These are phyloP conservation scores for Neofusicoccum sp. DNA, from an alignment of 2,329 filamentous ascomycete genomes.

Conservation along the genomic window DNA sequence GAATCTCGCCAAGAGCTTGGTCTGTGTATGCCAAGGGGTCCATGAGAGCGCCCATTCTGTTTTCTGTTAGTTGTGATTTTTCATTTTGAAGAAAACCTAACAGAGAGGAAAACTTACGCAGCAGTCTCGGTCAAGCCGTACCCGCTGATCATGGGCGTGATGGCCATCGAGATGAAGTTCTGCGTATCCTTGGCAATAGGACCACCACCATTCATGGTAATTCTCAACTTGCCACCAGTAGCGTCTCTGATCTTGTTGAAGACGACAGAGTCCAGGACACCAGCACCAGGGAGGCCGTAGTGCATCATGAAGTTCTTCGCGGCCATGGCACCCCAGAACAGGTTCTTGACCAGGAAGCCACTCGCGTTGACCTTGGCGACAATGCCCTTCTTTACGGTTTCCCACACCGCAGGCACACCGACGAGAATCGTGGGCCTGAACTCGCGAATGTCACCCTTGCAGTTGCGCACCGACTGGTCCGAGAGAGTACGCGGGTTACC, in stretches of 20 bases:
- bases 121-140: conserved; percentile 95
- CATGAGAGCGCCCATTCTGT: conserved; percentile 69
- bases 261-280: conserved; percentile 74
- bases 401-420: conserved; percentile 95
- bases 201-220: conserved; percentile 92
- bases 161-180: conserved; percentile 84
- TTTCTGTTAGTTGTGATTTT: not conserved
- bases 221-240: conserved; percentile 82
- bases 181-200: conserved; percentile 85
- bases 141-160: conserved; percentile 90
- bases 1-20: conserved; percentile 72
- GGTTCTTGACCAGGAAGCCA: conserved; percentile 65
- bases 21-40: conserved; percentile 84
- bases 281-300: conserved; percentile 63
- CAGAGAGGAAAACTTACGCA: conserved; percentile 43
- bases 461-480: conserved; percentile 82
- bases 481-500: conserved; percentile 87
- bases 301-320: conserved; percentile 61
- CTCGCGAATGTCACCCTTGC: conserved; percentile 89
- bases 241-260: conserved; percentile 90
- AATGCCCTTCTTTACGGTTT: conserved; percentile 95
- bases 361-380: conserved; percentile 53
- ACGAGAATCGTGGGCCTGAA: conserved; percentile 86
- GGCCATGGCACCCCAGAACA: conserved; percentile 72
- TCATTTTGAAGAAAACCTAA: not conserved